These are phyloP conservation scores for Cercospora sesami DNA, from an alignment of 2,329 filamentous ascomycete genomes.

Conservation along the genomic window DNA sequence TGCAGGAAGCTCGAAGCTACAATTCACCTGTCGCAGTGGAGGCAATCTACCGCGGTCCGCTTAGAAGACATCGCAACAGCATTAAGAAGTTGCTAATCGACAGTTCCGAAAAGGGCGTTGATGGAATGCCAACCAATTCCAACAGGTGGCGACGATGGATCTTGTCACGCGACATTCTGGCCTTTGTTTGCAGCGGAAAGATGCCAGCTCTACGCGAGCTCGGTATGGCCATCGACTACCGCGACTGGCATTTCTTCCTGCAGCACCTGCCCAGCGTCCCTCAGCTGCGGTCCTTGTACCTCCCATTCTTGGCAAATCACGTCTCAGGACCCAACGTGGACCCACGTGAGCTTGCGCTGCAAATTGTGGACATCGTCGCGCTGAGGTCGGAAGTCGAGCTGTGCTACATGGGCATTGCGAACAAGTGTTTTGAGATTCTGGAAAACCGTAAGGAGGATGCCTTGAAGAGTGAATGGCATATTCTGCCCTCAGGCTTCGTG, in stretches of 20 bases:
- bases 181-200: slow-evolving; percentile 72
- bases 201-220: slow-evolving; percentile 72
- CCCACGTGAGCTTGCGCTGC: slow-evolving; percentile 69
- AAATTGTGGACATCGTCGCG: slow-evolving; percentile 75
- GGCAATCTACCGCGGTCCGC: slow-evolving; percentile 67
- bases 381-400: slow-evolving; percentile 73
- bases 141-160: slow-evolving; percentile 69
- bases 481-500: slow-evolving; percentile 40
- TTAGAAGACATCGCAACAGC: slow-evolving; percentile 70
- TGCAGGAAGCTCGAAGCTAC: slow-evolving; percentile 65
- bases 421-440: slow-evolving; percentile 79
- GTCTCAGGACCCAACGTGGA: slow-evolving; percentile 58
- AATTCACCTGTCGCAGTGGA: slow-evolving; percentile 65
- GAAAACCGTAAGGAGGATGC: slow-evolving; percentile 55
- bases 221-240: slow-evolving; percentile 70
- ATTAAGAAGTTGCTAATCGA: slow-evolving; percentile 73
- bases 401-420: slow-evolving; percentile 73
- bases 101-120: slow-evolving; percentile 58
- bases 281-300: slow-evolving; percentile 69
- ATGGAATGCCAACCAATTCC: slow-evolving; percentile 42
- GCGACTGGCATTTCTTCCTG: slow-evolving; percentile 80
- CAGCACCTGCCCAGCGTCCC: slow-evolving; percentile 70
- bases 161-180: slow-evolving; percentile 66
- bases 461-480: slow-evolving; percentile 49
- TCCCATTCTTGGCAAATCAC: slow-evolving; percentile 66